Evolutionary conservation across 495 filamentous ascomycete genomes (phyloP), one percentile per base, ranked within the genome.

Genomic region (Bacidia rubella): DNA sequence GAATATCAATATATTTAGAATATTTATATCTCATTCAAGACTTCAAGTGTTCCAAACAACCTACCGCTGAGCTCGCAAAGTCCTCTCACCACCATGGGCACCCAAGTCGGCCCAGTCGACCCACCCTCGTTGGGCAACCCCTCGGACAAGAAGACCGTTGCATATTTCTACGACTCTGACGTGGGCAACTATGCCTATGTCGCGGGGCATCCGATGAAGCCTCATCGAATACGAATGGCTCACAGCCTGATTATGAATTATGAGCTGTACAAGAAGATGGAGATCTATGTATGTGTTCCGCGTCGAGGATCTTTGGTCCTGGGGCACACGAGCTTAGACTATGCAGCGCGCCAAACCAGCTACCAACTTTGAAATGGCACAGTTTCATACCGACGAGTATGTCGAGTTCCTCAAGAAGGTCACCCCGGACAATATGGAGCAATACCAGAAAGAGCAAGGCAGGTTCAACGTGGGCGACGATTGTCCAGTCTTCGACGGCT

Each of bases 231-330:
- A 67, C 81, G 92, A 57, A 83, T 99, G 76, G 87, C 92, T 39
- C 92, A 99, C 72, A 89, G 83, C 58, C 67, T 99, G 66, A 90
- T 99, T 51, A 97, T 99, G 92, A 97, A 99, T 67, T 97, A 96
- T 70, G 85, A 86, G 22, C 77, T 96, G 0, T 99, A 97, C 70
- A 94, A 94, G 69, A 93, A 93, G 64, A 93, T 99, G 81, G 92
- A 99, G 61, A 95, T 99, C 17, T 99, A 97, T 60, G 90, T 95
- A 70, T 74, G 85, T 77, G n/a, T 32, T 23, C n/a, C 22, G 3
- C 49, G 4, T 2, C 19, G 10, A 26, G 0, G 2, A 1, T 49
- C 53, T 53, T 20, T n/a, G 5, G 19, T 22, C 41, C 20, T 20
- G 7, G 7, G 41, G 5, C 17, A 9, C 20, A 17, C 9, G 9